phyloP scores from a whole-genome alignment of 169 alveolate species.

The Perkinsus marinus region DNA sequence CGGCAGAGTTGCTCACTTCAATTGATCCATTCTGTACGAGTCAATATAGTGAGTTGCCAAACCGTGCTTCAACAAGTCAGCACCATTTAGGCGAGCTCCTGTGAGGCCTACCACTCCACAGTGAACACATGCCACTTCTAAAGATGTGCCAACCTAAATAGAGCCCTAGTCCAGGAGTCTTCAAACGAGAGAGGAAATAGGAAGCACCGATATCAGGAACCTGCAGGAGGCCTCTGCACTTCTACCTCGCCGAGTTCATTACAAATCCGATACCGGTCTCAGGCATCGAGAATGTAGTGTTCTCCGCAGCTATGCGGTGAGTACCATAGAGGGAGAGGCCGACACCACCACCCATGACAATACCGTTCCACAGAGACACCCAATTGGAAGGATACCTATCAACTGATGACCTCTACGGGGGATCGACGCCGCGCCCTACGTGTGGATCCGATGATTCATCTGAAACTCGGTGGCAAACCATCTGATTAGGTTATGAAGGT shows the following conservation, averaged over 20 bases:
- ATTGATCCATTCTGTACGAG: neutral
- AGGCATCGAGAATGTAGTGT: constrained; percentile 72
- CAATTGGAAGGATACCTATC: neutral
- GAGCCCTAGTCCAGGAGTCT: constrained; percentile 41
- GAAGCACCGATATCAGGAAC: constrained; percentile 74
- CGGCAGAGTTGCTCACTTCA: neutral
- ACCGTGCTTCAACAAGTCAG: constrained; percentile 36
- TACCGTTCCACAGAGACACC: constrained; percentile 51
- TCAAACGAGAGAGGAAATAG: constrained; percentile 52
- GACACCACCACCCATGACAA: constrained; percentile 79
- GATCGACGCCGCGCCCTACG: neutral
- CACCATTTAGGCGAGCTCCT: constrained; percentile 55
- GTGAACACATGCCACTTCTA: neutral
- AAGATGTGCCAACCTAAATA: constrained; percentile 14
- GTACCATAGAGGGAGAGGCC: constrained; percentile 67
- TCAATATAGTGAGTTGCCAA: neutral
- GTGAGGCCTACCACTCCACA: constrained; percentile 37
- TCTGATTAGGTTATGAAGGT: neutral
- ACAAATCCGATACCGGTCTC: constrained; percentile 59
- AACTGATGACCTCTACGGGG: neutral
- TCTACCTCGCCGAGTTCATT: neutral
- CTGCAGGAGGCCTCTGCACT: neutral
- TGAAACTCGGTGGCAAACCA: neutral
- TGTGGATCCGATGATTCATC: neutral
- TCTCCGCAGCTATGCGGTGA: constrained; percentile 62